Evolutionary conservation across 2,329 filamentous ascomycete genomes (phyloP), one percentile per base, ranked within the genome.

Genomic region (Tolypocladium inflatum): DNA sequence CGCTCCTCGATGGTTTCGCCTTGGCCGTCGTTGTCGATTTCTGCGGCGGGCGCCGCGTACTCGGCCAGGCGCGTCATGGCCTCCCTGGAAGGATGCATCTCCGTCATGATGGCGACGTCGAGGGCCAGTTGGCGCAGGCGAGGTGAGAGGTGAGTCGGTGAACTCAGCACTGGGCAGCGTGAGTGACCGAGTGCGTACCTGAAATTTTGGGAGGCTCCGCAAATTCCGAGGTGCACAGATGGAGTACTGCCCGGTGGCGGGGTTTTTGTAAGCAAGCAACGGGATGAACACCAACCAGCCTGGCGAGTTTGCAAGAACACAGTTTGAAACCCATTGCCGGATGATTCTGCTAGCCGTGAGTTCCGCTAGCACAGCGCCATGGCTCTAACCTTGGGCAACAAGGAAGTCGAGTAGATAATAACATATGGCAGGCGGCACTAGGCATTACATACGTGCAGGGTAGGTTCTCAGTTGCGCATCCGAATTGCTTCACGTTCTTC

Each of bases 1-100:
- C 84, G 76, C 72, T 87, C 84, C 70, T 87, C 84, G 66, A 86
- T 84, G 42, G 80, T 80, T 67, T 84, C 72, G 38, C 66, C 67
- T 15, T 59, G 53, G 17, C 61, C 62, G 38, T 64, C 65, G 37
- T 62, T 61, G 23, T 58, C 61, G 17, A 56, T 53, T 11, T 65
- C 64, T 10, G 56, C 38, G 17, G 58, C 41, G n/a, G 64, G 39
- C 38, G 57, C 60, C 8, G 58, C 60, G 38, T 64, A 62, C 54
- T 71, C 70, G 19, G 63, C 59, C 39, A 67, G 54, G 54, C 62
- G 64, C 15, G 67, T 65, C 66, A 70, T 68, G 38, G 55, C 56
- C 45, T 65, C 61, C 39, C 38, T 39, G 19, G 41, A 35, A 8
- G 55, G 13, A 41, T 19, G n/a, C 9, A n/a, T 52, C 21, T 54